Base-by-base conservation (phyloP, 306 rosid genomes). In the Glycine latifolia region DNA sequence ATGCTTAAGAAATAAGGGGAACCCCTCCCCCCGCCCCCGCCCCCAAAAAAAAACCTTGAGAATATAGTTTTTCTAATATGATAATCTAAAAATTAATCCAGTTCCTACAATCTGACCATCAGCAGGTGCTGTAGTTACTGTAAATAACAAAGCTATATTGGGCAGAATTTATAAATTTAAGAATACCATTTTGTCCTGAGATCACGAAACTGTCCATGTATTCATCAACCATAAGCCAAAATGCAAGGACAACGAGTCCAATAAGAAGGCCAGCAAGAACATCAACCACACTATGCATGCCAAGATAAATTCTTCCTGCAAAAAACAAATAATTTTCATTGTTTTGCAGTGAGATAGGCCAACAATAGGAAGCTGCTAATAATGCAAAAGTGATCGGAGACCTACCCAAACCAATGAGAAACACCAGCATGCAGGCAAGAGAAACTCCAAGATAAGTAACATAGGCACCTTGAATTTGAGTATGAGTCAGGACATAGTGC, bases 281-380 rank as follows among this genome's bases (percentile, higher is more conserved):
- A 87, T 96, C 99, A 67, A 93, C 53, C 76, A 91, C 54, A 76
- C 98, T 96, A 90, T 96, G 99, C 99, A 96, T 93, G 66, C 99
- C 99, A 14, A 96, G 98, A 86, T 93, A 93, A 73, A 96, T 87
- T 92, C 99, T 96, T 82, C 97, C 98, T 96, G 52, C 85, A 87
- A 86, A 61, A 71, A 71, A 71, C 31, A 60, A 73, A 39, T 39
- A 39, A 39, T 13, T 77, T 53, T 70, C 85, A 70, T 73, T 72
- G 61, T 47, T 82, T 59, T 76, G 33, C 71, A 46, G 43, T 71
- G 66, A 70, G 41, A 26, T 33, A 10, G 76, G 52, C 84, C 87
- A 48, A 79, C 44, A 71, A 65, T 60, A 71, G 54, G 74, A 68
- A 81, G 59, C 49, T 47, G 50, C 69, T 10, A n/a, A 67, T 14